Percentiles rank a stretch among this genome's conserved stretches.
These are phyloP conservation scores for Rhizopogon vinicolor DNA, from an alignment of 768 basidiomycete genomes.

Conservation along the genomic window DNA sequence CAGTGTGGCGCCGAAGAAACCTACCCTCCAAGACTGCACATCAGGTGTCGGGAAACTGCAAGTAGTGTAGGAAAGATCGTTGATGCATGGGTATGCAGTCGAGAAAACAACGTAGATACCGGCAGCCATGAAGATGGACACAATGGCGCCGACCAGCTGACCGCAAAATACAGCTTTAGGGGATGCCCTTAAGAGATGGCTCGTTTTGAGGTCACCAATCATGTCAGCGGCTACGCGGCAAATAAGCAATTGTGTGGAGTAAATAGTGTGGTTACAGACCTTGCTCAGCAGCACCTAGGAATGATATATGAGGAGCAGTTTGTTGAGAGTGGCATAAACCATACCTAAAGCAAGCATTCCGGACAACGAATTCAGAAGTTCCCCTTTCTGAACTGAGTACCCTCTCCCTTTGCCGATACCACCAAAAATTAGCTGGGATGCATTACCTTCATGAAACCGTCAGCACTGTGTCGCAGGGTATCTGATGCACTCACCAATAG, in stretches of 20 bases:
- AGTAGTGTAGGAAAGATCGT: slow-evolving; percentile 9
- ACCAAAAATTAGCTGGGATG: slow-evolving; percentile 63
- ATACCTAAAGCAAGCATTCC: slow-evolving; percentile 21
- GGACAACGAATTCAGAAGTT: slow-evolving; percentile 17
- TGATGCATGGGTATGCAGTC: slow-evolving; percentile 58
- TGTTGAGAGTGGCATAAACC: background rate
- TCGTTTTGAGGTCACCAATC: slow-evolving; percentile 68
- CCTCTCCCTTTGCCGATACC: slow-evolving; percentile 48
- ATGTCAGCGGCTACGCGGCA: slow-evolving; percentile 44
- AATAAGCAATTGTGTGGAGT: background rate
- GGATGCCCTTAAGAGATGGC: slow-evolving; percentile 61
- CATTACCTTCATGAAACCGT: slow-evolving; percentile 23
- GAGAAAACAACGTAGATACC: slow-evolving; percentile 62
- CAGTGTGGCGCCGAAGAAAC: background rate
- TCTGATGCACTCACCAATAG: slow-evolving; percentile 33
- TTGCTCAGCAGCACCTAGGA: slow-evolving; percentile 18
- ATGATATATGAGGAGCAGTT: background rate
- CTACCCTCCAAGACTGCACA: slow-evolving; percentile 20
- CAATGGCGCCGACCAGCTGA: slow-evolving; percentile 52
- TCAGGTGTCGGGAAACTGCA: slow-evolving; percentile 20
- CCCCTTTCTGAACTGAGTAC: slow-evolving; percentile 11
- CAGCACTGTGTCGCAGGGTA: background rate
- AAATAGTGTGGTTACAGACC: slow-evolving; percentile 7
- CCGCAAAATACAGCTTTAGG: slow-evolving; percentile 60
- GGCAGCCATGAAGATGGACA: slow-evolving; percentile 54